Evolutionary conservation across 1,139 yeast genomes (phyloP).

Genomic region (Barnettozyma hawaiiensis): DNA sequence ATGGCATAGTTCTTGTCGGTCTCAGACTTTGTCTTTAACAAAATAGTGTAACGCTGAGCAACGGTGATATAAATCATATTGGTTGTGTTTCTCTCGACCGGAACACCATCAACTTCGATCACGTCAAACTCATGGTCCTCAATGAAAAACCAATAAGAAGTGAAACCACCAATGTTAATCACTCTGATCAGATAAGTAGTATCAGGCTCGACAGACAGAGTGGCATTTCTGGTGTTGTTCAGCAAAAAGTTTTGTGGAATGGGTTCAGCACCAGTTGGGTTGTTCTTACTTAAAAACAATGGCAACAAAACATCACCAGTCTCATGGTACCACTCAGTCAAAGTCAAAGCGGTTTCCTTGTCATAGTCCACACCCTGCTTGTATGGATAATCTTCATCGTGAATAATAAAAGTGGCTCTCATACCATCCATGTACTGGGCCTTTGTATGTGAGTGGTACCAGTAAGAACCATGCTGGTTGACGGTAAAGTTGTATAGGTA

Average conservation of each 20-base stretch:
- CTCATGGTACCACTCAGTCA: constrained; percentile 85
- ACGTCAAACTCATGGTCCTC: constrained; percentile 81
- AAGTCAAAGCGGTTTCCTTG: constrained; percentile 61
- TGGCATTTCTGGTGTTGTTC: constrained; percentile 69
- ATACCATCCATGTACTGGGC: constrained; percentile 92
- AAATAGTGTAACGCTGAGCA: constrained; percentile 75
- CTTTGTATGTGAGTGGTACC: constrained; percentile 91
- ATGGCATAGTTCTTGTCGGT: constrained; percentile 65
- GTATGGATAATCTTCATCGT: constrained; percentile 48
- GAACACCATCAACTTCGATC: constrained; percentile 79
- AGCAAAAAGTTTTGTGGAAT: constrained; percentile 74
- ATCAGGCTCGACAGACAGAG: constrained; percentile 70
- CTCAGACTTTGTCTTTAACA: constrained; percentile 61
- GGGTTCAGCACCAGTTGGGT: constrained; percentile 97
- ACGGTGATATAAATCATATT: constrained; percentile 58
- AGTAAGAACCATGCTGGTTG: constrained; percentile 80
- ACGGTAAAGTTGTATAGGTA: constrained; percentile 78
- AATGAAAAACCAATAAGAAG: constrained; percentile 77
- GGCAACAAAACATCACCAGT: constrained; percentile 46
- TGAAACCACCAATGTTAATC: constrained; percentile 80
- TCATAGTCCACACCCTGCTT: constrained; percentile 53
- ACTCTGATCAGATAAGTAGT: constrained; percentile 76
- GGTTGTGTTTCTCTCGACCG: constrained; percentile 61
- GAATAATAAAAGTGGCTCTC: constrained; percentile 72
- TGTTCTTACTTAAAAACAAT: constrained; percentile 59